Evolutionary conservation across 768 basidiomycete species (phyloP), one percentile per base, ranked within the genome.

Genomic region (Podaxis sp.): DNA sequence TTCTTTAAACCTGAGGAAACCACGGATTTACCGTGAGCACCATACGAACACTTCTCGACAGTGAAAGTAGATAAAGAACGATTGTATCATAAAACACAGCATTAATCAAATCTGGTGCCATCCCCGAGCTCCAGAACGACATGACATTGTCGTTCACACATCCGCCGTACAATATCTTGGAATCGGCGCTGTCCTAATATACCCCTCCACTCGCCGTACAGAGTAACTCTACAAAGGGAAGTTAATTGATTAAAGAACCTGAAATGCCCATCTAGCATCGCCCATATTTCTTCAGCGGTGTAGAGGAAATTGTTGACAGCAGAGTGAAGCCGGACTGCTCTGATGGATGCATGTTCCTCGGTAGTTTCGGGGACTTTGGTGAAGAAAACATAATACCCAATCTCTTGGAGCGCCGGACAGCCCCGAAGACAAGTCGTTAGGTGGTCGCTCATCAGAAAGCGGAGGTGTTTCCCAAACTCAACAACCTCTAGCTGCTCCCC

Each of bases 351-450:
- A 68, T 71, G 75, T 36, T 59, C 68, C 58, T 60, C 52, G 2
- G 54, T 59, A 1, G 63, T 62, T 19, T 68, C 58, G 13, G 76
- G 72, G 28, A 70, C 33, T 68, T 76, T 48, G 65, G 84, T 82
- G 72, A 85, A 86, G 70, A 84, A 80, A 44, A 83, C 46, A 70
- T 79, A 81, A 68, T 84, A 89, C 70, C 87, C 84, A 65, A 90
- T 71, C 61, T 80, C 75, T 62, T 75, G 75, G 36, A 88, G 76
- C 33, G 72, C 73, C 0, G 79, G 73, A 65, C 86, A 86, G 9
- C 72, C 68, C 28, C 71, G 73, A 49, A 90, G 72, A 68, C 86
- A 80, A 6, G 69, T 57, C 4, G 79, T 68, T 55, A 89, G 72
- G 61, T 79, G 71, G 67, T 89, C 86, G 48, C 68, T 69, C 59